Conservation (phyloP, 371 early-diverging fungal species). For the Mucor plumbeus region DNA sequence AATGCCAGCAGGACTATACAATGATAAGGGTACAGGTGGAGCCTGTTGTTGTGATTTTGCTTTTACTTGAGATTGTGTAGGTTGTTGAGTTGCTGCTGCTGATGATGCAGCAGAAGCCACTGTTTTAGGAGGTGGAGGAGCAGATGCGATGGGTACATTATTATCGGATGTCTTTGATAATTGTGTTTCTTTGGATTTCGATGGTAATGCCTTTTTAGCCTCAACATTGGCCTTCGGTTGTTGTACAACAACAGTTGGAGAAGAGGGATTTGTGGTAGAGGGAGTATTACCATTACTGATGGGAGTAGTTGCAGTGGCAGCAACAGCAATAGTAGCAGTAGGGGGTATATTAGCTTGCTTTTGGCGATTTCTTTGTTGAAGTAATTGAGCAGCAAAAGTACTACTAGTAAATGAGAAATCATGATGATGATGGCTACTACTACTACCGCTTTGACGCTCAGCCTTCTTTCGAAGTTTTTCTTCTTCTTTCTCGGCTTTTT, state of each 20-base stretch:
- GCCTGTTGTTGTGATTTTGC: conserved; percentile 19
- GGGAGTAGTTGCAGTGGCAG: background rate
- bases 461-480: conserved; percentile 17
- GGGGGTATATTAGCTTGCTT: conserved; percentile 3
- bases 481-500: conserved; percentile 29
- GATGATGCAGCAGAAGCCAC: background rate
- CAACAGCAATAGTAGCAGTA: background rate
- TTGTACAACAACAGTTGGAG: background rate
- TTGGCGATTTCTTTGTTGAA: conserved; percentile 21
- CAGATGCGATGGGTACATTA: background rate
- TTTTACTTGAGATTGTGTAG: conserved; percentile 17
- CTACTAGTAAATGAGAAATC: background rate
- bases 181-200: conserved; percentile 2
- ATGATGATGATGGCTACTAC: conserved; percentile 3
- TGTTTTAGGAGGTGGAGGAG: background rate
- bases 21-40: conserved; percentile 24
- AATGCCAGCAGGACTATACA: conserved; percentile 46
- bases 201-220: background rate
- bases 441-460: background rate
- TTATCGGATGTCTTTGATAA: background rate
- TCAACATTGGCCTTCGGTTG: background rate
- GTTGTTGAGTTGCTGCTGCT: conserved; percentile 1
- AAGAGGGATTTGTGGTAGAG: background rate
- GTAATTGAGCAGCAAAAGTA: conserved; percentile 19
- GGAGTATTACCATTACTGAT: background rate